phyloP scores from a whole-genome alignment of 805 yeast species.

The Kazachstania martiniae region DNA sequence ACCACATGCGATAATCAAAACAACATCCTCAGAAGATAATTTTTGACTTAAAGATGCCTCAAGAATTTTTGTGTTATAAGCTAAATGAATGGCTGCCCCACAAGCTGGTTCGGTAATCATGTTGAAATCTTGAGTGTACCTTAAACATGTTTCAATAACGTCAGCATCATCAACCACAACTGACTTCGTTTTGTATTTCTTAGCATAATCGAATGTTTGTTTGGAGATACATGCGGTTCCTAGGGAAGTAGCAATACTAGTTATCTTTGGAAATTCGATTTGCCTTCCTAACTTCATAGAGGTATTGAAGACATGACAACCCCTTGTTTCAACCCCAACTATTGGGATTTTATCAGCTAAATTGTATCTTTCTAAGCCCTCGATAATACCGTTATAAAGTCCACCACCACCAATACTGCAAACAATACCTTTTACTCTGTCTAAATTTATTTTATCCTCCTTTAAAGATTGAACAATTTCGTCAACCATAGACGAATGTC shows the following conservation, averaged over 20 bases:
- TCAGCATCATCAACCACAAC: constrained; percentile 42
- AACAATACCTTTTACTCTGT: constrained; percentile 34
- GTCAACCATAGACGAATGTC: constrained; percentile 39
- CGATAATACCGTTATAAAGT: constrained; percentile 39
- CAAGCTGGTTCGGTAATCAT: constrained; percentile 61
- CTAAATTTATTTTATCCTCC: constrained; percentile 13
- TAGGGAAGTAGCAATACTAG: constrained; percentile 52
- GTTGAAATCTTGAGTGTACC: constrained; percentile 40
- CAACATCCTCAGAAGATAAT: constrained; percentile 30
- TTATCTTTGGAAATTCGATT: constrained; percentile 35
- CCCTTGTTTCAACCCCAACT: constrained; percentile 48
- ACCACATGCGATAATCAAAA: constrained; percentile 53
- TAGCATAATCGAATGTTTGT: constrained; percentile 36
- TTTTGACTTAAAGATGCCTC: constrained; percentile 8
- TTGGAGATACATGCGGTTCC: constrained; percentile 51
- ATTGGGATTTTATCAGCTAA: constrained; percentile 31
- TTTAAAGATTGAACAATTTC: constrained; percentile 28
- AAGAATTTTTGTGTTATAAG: constrained; percentile 26
- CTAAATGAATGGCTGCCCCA: constrained; percentile 54
- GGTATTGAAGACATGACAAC: constrained; percentile 46
- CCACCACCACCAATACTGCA: constrained; percentile 55
- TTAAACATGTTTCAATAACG: constrained; percentile 42
- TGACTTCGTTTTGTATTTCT: constrained; percentile 32
- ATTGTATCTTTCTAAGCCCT: constrained; percentile 32
- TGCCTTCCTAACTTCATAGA: constrained; percentile 38